A percentile compares a stretch with the other conserved stretches of the same genome.
phyloP scores from a whole-genome alignment of 306 rosid genomes.

The Castanea crenata region DNA sequence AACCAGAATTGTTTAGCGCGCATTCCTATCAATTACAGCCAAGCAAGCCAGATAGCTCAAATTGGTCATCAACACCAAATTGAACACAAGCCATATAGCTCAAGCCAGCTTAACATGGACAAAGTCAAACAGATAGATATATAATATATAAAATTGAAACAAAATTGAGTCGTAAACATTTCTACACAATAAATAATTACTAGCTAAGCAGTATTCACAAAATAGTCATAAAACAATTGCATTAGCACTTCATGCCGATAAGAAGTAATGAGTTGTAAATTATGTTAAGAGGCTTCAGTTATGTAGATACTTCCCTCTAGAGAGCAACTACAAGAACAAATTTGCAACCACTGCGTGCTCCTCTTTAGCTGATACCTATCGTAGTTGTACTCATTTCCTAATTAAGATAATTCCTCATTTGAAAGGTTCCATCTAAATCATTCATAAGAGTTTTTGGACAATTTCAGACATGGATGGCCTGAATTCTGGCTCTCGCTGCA shows the following conservation, averaged over 20 bases:
- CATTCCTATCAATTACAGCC: not conserved
- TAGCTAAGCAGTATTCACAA: not conserved
- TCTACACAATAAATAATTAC: not conserved
- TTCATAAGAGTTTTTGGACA: constrained; percentile 67
- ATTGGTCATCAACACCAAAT: too few species aligned
- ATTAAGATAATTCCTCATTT: not conserved
- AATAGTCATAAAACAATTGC: not conserved
- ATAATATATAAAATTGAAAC: not conserved
- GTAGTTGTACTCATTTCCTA: not conserved
- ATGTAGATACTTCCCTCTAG: too few species aligned
- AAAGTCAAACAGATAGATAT: not conserved
- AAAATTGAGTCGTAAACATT: not conserved
- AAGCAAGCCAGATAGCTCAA: not conserved
- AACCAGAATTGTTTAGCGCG: too few species aligned
- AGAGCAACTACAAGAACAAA: not conserved
- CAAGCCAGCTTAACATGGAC: not conserved
- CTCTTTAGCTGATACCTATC: not conserved
- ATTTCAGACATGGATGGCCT: constrained; percentile 82
- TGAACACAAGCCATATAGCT: not conserved
- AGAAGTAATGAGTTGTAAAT: not conserved
- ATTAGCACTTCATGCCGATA: not conserved
- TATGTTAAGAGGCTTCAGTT: not conserved
- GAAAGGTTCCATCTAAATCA: constrained; percentile 31
- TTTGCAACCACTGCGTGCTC: not conserved
- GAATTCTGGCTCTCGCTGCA: constrained; percentile 86